Conservation (phyloP, 2,329 filamentous ascomycete genomes). For the Cladosporium sp. region DNA sequence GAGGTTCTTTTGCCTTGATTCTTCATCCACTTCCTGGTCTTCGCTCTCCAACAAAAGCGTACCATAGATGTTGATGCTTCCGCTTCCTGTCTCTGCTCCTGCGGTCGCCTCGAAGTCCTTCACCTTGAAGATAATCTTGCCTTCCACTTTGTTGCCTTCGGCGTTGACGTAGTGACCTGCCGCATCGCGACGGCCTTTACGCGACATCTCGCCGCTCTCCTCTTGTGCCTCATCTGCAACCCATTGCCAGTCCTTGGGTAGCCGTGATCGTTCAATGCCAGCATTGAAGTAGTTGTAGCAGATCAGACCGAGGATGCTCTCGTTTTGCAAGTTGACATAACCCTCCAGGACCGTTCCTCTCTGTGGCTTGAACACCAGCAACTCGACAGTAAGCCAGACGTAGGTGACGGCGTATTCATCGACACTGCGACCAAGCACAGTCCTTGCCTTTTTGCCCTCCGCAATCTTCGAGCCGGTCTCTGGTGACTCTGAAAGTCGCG, state of each 20-base stretch:
- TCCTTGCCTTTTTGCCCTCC: constrained; percentile 9
- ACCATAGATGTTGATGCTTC: constrained; percentile 82
- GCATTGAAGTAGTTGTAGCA: constrained; percentile 91
- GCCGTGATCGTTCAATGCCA: constrained; percentile 72
- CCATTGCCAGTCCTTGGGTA: constrained; percentile 82
- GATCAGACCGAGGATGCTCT: constrained; percentile 84
- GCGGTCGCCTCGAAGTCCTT: constrained; percentile 77
- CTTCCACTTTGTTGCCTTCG: constrained; percentile 68
- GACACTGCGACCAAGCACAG: constrained; percentile 51
- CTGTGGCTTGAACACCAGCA: constrained; percentile 77
- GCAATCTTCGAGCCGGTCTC: constrained; percentile 15
- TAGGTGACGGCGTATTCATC: constrained; percentile 87
- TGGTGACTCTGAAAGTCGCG: constrained; percentile 60
- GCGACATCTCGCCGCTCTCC: constrained; percentile 45
- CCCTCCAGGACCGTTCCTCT: constrained; percentile 76
- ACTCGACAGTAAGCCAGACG: constrained; percentile 84
- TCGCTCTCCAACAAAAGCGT: constrained; percentile 74
- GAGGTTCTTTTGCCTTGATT: constrained; percentile 45
- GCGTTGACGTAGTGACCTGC: constrained; percentile 74
- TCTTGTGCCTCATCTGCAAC: constrained; percentile 55
- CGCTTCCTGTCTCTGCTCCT: constrained; percentile 66
- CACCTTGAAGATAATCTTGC: constrained; percentile 74
- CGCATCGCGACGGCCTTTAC: constrained; percentile 15
- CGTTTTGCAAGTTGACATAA: constrained; percentile 80
- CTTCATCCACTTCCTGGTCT: constrained; percentile 61